Percentiles rank a stretch among this genome's conserved stretches.
These are phyloP conservation scores for Diaporthe capsici DNA, from an alignment of 2,329 filamentous ascomycete genomes.

Conservation along the genomic window DNA sequence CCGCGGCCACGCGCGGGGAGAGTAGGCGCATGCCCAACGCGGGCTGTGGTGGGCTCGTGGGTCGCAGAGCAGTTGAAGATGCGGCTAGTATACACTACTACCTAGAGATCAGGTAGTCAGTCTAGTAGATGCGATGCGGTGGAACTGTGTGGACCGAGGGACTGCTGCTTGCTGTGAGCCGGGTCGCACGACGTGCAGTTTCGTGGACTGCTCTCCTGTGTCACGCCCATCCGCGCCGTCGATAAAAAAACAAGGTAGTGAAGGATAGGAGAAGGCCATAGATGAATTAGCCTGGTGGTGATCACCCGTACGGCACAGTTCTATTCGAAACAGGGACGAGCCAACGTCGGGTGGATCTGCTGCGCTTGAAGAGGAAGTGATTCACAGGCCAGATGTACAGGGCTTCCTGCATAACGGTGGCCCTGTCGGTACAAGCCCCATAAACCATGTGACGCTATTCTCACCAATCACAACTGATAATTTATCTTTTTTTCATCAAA, in stretches of 20 bases:
- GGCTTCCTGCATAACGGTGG: too few species aligned
- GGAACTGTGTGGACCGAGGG: not conserved
- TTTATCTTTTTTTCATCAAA: too few species aligned
- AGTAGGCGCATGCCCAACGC: slow-evolving; percentile 18
- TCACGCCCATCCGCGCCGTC: slow-evolving; percentile 16
- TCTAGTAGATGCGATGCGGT: not conserved
- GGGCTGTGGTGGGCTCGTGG: not conserved
- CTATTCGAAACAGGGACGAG: slow-evolving; percentile 19
- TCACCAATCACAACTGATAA: too few species aligned
- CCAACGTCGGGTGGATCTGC: not conserved
- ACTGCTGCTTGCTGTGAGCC: not conserved
- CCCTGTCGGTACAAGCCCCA: too few species aligned
- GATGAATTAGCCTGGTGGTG: not conserved
- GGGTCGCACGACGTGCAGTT: slow-evolving; percentile 9
- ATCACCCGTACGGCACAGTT: not conserved
- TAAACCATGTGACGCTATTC: too few species aligned
- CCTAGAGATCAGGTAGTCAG: not conserved
- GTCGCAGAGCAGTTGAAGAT: not conserved
- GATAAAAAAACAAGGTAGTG: not conserved
- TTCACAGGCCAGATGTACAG: slow-evolving; percentile 15
- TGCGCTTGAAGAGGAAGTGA: slow-evolving; percentile 14
- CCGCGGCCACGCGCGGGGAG: slow-evolving; percentile 1
- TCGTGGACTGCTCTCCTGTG: slow-evolving; percentile 4
- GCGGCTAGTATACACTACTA: not conserved
- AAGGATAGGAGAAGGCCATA: slow-evolving; percentile 13